phyloP scores from a whole-genome alignment of 2,329 filamentous ascomycete species.

The Parasarocladium wereldwijsianum region DNA sequence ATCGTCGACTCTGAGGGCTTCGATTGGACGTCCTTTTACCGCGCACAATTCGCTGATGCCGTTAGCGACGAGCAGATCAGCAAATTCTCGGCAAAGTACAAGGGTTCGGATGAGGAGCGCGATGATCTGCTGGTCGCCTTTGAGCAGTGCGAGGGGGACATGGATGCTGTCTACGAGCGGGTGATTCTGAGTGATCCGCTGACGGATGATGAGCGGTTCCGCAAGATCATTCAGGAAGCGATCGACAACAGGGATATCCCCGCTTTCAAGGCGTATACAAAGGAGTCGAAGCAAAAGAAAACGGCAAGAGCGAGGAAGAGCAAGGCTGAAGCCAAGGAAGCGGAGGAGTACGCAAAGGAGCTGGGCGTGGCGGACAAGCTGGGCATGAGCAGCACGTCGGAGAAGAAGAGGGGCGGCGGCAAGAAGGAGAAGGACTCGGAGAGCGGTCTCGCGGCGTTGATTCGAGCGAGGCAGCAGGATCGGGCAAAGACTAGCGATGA shows the following conservation, averaged over 20 bases:
- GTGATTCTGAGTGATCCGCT: conserved; percentile 80
- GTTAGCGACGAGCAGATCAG: conserved; percentile 62
- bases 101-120: conserved; percentile 72
- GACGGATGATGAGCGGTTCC: conserved; percentile 76
- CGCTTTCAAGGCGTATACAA: conserved; percentile 51
- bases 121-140: conserved; percentile 67
- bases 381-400: conserved; percentile 21
- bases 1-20: conserved; percentile 69
- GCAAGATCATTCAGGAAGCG: conserved; percentile 64
- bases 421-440: conserved; percentile 28
- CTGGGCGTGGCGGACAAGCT: conserved; percentile 59
- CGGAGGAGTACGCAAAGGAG: conserved; percentile 61
- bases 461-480: conserved; percentile 54
- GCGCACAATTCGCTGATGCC: conserved; percentile 64
- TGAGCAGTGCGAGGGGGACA: conserved; percentile 54
- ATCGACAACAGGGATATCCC: conserved; percentile 56
- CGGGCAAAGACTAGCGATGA: conserved; percentile 25
- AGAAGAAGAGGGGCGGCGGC: conserved; percentile 19
- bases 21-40: conserved; percentile 83
- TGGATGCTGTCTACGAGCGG: conserved; percentile 62
- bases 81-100: conserved; percentile 64
- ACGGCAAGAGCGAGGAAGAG: conserved; percentile 45
- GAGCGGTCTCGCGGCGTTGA: conserved; percentile 54
- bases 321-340: conserved; percentile 54
- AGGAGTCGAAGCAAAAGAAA: conserved; percentile 55